Evolutionary conservation across 1,139 yeast species (phyloP).

Genomic region (Candida gigantensis): DNA sequence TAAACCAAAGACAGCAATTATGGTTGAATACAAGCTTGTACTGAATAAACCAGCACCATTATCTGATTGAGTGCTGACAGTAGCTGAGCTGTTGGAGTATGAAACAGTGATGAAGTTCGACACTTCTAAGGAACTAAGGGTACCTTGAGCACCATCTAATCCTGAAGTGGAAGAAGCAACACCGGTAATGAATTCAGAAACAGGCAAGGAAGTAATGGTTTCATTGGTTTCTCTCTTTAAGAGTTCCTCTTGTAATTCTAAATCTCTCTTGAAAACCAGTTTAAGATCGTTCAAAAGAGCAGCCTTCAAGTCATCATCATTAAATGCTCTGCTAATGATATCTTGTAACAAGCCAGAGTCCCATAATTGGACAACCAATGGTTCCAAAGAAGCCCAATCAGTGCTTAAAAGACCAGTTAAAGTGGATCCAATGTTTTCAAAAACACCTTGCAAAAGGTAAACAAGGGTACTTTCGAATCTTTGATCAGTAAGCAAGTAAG

Average conservation of each 20-base stretch:
- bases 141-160: conserved; percentile 1
- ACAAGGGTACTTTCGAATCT: conserved; percentile 31
- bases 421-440: conserved; percentile 21
- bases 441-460: conserved; percentile 25
- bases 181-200: conserved; percentile 3
- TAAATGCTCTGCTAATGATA: conserved; percentile 26
- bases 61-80: conserved; percentile 9
- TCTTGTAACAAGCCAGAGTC: conserved; percentile 30
- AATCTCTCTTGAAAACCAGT: conserved; percentile 10
- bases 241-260: conserved; percentile 9
- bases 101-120: conserved; percentile 6
- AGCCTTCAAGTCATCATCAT: conserved; percentile 25
- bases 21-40: conserved; percentile 11
- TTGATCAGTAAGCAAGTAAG: conserved; percentile 27
- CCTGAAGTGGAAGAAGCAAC: conserved; percentile 6
- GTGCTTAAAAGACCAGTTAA: conserved; percentile 18
- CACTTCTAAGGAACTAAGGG: conserved; percentile 4
- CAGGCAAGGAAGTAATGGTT: conserved; percentile 2
- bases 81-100: conserved; percentile 6
- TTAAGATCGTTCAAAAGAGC: conserved; percentile 18
- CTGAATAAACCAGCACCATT: conserved; percentile 12
- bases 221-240: not conserved
- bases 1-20: conserved; percentile 14
- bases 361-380: conserved; percentile 24
- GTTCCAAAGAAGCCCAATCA: conserved; percentile 23